Conservation (phyloP, 441 rosid genomes). For the Populus hybrid region DNA sequence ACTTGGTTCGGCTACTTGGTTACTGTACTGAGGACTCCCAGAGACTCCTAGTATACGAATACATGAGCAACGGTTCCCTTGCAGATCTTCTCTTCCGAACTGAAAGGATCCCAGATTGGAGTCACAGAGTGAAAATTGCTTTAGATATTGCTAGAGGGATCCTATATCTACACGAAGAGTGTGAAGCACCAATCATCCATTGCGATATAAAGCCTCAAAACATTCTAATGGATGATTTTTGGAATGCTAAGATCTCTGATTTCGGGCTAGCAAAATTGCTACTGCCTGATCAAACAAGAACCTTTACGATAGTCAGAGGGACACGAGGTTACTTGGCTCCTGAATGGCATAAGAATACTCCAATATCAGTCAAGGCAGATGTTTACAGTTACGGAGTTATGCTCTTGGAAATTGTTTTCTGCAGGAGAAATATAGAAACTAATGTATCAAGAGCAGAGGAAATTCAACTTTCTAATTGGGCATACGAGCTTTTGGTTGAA, state of each 20-base stretch:
- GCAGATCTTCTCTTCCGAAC: too few species aligned
- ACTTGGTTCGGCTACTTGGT: too few species aligned
- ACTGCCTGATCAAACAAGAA: constrained; percentile 30
- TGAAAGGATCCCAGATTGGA: too few species aligned
- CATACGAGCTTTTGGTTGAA: neutral
- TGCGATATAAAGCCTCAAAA: constrained; percentile 39
- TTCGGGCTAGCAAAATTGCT: constrained; percentile 34
- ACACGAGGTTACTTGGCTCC: neutral
- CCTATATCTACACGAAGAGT: too few species aligned
- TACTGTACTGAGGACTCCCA: too few species aligned
- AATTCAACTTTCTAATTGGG: neutral
- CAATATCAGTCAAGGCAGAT: neutral
- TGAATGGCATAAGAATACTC: neutral
- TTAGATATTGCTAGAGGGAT: too few species aligned
- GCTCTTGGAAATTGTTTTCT: neutral
- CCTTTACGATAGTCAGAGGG: constrained; percentile 16
- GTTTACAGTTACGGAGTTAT: neutral
- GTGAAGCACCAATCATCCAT: constrained; percentile 7
- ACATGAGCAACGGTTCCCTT: too few species aligned
- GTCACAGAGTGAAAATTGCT: too few species aligned
- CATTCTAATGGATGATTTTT: constrained; percentile 22
- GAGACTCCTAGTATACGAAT: too few species aligned
- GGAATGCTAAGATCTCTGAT: constrained; percentile 26
- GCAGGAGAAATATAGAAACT: neutral
- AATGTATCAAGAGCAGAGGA: neutral